Evolutionary conservation across 2,329 filamentous ascomycete genomes (phyloP).

Genomic region (Fusarium bulbicola): DNA sequence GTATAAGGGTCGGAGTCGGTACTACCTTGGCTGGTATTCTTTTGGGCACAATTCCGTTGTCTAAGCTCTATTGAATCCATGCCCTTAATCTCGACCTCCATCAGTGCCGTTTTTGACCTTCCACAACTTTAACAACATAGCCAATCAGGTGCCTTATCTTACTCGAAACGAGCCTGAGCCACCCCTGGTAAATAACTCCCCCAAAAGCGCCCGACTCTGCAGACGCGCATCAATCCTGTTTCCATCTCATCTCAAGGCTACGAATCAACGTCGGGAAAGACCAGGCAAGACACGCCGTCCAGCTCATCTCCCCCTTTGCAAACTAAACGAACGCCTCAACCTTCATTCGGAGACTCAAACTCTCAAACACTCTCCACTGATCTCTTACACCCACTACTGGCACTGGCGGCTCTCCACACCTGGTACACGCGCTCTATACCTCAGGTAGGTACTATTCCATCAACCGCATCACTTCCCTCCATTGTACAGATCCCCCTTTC

Average conservation of each 20-base stretch:
- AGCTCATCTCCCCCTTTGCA: slow-evolving; percentile 32
- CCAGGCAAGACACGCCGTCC: slow-evolving; percentile 13
- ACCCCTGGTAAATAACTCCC: slow-evolving; percentile 14
- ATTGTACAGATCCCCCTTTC: neutral
- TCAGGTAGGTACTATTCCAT: slow-evolving; percentile 5
- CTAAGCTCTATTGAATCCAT: slow-evolving; percentile 6
- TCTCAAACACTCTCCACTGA: slow-evolving; percentile 22
- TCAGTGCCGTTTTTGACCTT: slow-evolving; percentile 20
- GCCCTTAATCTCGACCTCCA: slow-evolving; percentile 21
- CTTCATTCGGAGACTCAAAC: neutral
- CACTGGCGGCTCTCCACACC: slow-evolving; percentile 22
- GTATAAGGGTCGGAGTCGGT: neutral
- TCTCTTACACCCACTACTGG: slow-evolving; percentile 34
- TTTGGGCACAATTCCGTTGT: slow-evolving; percentile 2
- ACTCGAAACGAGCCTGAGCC: slow-evolving; percentile 29
- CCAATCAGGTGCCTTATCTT: slow-evolving; percentile 27
- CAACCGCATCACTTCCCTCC: slow-evolving; percentile 3
- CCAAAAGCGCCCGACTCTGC: slow-evolving; percentile 1
- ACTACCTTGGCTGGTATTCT: neutral
- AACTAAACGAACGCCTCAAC: slow-evolving; percentile 22
- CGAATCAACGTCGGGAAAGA: slow-evolving; percentile 13
- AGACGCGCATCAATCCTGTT: slow-evolving; percentile 33
- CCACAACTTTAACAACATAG: slow-evolving; percentile 3
- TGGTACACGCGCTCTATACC: slow-evolving; percentile 11
- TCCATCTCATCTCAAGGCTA: slow-evolving; percentile 24